These are phyloP conservation scores for Phytophthora megakarya DNA, from an alignment of 352 stramenopile genomes.

Conservation along the genomic window DNA sequence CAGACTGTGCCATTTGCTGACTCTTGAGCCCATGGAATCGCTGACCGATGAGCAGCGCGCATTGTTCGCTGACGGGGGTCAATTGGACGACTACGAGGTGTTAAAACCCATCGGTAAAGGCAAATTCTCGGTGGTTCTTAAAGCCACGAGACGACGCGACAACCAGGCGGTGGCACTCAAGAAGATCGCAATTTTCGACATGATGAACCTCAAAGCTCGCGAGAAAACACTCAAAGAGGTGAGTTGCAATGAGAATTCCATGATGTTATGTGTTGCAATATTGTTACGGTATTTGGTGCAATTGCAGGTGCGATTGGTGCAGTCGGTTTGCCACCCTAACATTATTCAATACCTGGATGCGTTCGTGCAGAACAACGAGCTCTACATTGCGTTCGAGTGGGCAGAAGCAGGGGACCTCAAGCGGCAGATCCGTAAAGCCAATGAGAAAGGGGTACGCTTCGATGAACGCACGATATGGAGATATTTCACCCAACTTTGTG, in stretches of 20 bases:
- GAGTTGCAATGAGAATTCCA: constrained; percentile 7
- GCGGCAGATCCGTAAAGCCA: constrained; percentile 91
- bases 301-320: constrained; percentile 77
- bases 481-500: constrained; percentile 92
- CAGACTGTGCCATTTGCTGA: constrained; percentile 24
- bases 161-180: constrained; percentile 90
- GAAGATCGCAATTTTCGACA: constrained; percentile 92
- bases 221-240: constrained; percentile 92
- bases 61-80: constrained; percentile 61
- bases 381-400: constrained; percentile 95
- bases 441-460: constrained; percentile 83
- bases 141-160: constrained; percentile 74
- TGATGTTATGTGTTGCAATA: background rate
- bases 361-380: constrained; percentile 90
- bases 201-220: constrained; percentile 89
- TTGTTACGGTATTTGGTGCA: constrained; percentile 11
- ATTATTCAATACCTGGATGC: constrained; percentile 93
- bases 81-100: constrained; percentile 79
- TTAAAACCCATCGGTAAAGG: constrained; percentile 92
- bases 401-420: constrained; percentile 93
- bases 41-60: constrained; percentile 74
- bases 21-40: constrained; percentile 61
- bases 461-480: constrained; percentile 94
- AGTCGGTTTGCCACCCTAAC: constrained; percentile 89
- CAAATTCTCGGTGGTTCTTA: constrained; percentile 94